Conservation (phyloP, 257 asterid species). For the Solanum etuberosum region DNA sequence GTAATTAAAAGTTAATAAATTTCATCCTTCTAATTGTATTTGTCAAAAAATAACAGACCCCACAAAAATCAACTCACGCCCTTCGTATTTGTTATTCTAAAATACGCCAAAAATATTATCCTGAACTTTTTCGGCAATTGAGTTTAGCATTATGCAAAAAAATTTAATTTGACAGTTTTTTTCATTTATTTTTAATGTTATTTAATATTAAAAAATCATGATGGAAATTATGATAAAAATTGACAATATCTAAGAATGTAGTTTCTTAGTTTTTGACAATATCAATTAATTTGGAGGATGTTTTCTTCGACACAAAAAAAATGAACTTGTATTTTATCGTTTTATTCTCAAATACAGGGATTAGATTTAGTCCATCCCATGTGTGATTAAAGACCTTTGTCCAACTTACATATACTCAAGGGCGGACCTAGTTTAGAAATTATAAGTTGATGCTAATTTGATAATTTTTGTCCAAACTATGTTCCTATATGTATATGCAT, state of each 20-base stretch:
- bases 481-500: not conserved
- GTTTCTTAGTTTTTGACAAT: not conserved
- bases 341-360: not conserved
- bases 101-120: no score
- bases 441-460: not conserved
- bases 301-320: not conserved
- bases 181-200: not conserved
- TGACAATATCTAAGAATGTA: not conserved
- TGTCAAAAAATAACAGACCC: not conserved
- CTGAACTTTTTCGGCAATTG: not conserved
- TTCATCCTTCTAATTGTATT: not conserved
- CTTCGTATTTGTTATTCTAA: not conserved
- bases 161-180: no score
- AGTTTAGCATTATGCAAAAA: not conserved
- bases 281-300: not conserved
- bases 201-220: no score
- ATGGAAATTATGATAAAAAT: not conserved
- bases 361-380: not conserved
- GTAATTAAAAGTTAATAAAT: no score
- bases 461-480: not conserved
- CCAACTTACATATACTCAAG: not conserved
- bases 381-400: not conserved
- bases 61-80: not conserved
- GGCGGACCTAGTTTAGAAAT: not conserved
- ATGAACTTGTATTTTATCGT: not conserved